Evolutionary conservation across 2,329 filamentous ascomycete genomes (phyloP).

Genomic region (Talaromyces atroroseus): DNA sequence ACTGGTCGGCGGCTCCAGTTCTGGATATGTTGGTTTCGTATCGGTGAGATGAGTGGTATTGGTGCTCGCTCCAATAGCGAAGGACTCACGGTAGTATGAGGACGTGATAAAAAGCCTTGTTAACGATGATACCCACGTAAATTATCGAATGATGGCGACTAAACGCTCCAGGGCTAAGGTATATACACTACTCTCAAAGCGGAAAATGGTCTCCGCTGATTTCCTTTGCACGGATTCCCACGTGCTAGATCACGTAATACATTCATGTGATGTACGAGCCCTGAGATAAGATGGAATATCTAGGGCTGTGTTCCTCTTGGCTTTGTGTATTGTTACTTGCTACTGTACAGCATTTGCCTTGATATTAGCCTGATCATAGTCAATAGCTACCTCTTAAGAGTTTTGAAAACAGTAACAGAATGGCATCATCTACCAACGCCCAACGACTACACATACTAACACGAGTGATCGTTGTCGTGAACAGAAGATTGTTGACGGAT

Average conservation of each 20-base stretch:
- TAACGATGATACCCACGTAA: no score
- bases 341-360: background rate
- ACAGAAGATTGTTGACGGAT: background rate
- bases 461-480: background rate
- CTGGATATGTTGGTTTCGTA: no score
- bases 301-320: background rate
- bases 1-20: no score
- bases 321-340: background rate
- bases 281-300: background rate
- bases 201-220: background rate
- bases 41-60: no score
- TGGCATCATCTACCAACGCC: background rate
- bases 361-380: background rate
- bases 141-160: no score
- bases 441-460: background rate
- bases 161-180: background rate
- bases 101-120: no score
- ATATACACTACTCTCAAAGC: background rate
- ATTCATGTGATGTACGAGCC: background rate
- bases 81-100: no score
- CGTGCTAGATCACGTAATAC: background rate
- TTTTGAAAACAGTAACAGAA: constrained; percentile 4
- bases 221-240: background rate
- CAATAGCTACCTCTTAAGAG: constrained; percentile 2
- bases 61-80: no score